phyloP scores from a whole-genome alignment of 1,284 basidiomycete genomes.

The Leccinum colubrinum region DNA sequence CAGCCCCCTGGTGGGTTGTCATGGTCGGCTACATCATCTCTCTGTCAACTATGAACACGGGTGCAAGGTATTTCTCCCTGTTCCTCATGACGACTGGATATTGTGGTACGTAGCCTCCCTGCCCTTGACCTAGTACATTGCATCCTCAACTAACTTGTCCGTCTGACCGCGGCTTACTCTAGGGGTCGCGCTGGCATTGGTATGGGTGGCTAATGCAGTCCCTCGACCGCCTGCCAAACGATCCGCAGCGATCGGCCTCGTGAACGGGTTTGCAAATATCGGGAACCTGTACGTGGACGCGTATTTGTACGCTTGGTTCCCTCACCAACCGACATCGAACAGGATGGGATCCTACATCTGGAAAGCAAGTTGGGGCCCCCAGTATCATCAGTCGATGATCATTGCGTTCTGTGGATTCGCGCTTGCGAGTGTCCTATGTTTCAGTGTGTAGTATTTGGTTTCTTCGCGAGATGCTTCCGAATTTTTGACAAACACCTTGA shows the following conservation, averaged over 20 bases:
- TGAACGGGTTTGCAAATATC: not conserved
- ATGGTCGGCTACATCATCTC: constrained; percentile 1
- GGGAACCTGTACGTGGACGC: not conserved
- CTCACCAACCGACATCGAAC: not conserved
- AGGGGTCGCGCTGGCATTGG: not conserved
- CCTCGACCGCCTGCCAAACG: not conserved
- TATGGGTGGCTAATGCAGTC: not conserved
- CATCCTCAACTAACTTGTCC: too few species aligned
- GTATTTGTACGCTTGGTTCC: not conserved
- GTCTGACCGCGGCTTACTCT: not conserved
- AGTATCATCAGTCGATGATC: not conserved
- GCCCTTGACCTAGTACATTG: not conserved
- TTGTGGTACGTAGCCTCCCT: not conserved
- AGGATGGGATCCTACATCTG: not conserved
- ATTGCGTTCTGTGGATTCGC: not conserved
- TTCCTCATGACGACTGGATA: not conserved
- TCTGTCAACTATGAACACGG: not conserved
- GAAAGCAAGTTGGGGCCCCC: not conserved
- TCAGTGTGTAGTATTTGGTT: not conserved
- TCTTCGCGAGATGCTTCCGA: not conserved
- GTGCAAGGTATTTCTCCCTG: not conserved
- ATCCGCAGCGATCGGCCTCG: not conserved
- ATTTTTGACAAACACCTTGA: not conserved
- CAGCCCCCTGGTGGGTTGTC: not conserved
- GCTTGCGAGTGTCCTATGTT: not conserved